Evolutionary conservation across 352 stramenopile species (phyloP).

Genomic region (Phytophthora pini): DNA sequence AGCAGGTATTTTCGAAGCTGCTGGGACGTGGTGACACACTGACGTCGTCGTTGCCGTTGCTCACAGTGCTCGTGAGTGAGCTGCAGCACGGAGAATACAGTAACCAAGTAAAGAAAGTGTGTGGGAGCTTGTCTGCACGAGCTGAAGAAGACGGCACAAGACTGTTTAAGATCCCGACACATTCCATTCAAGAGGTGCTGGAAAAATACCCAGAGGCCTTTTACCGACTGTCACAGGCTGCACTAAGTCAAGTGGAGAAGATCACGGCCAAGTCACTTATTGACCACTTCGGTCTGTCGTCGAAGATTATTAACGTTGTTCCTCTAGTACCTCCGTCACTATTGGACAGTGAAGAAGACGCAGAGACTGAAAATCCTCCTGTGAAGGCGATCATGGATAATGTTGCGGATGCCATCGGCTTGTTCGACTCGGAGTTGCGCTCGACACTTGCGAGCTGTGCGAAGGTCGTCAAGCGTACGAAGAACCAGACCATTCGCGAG

Average conservation of each 20-base stretch:
- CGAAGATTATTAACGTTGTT: constrained; percentile 44
- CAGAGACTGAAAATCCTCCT: constrained; percentile 1
- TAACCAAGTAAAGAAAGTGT: constrained; percentile 53
- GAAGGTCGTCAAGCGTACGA: constrained; percentile 38
- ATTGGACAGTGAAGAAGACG: constrained; percentile 21
- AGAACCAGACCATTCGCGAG: constrained; percentile 39
- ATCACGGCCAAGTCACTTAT: constrained; percentile 82
- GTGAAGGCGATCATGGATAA: constrained; percentile 40
- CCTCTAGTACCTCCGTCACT: constrained; percentile 43
- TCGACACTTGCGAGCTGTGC: constrained; percentile 39
- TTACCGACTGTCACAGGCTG: constrained; percentile 74
- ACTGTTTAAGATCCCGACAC: constrained; percentile 69
- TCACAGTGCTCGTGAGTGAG: constrained; percentile 61
- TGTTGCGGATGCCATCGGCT: constrained; percentile 52
- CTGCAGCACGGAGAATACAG: constrained; percentile 36
- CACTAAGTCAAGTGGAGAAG: constrained; percentile 83
- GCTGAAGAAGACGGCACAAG: constrained; percentile 56
- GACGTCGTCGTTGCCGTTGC: constrained; percentile 72
- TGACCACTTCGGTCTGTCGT: constrained; percentile 79
- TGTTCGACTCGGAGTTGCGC: constrained; percentile 50
- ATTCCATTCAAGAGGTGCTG: constrained; percentile 58
- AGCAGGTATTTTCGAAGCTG: constrained; percentile 56
- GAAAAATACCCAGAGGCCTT: constrained; percentile 72
- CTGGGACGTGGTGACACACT: constrained; percentile 70
- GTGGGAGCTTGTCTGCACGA: constrained; percentile 57